Conservation (phyloP, 805 yeast genomes). For the Metschnikowia reukaufii region DNA sequence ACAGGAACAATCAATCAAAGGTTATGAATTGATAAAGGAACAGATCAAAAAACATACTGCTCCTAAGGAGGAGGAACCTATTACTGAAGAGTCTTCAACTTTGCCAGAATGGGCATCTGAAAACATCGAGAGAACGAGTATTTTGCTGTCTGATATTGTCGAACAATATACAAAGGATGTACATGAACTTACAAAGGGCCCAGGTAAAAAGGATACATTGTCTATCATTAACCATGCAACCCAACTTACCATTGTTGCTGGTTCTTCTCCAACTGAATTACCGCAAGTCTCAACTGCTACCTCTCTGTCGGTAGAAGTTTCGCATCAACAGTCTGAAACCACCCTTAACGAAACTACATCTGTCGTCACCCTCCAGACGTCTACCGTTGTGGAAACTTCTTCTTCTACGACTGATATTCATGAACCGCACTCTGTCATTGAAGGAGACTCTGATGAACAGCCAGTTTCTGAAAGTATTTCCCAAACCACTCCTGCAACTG, state of each 20-base stretch:
- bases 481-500: too few species aligned
- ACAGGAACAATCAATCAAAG: conserved; percentile 14
- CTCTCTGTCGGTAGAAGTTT: background rate
- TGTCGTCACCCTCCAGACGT: background rate
- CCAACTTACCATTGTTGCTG: background rate
- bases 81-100: background rate
- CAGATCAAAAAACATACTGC: conserved; percentile 27
- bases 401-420: background rate
- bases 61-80: conserved; percentile 20
- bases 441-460: too few species aligned
- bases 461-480: too few species aligned
- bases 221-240: conserved; percentile 17
- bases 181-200: conserved; percentile 11
- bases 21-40: conserved; percentile 29
- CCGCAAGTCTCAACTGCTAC: background rate
- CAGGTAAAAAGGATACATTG: conserved; percentile 12
- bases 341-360: background rate
- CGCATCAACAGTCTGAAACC: background rate
- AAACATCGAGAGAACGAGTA: conserved; percentile 6
- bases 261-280: background rate
- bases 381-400: background rate
- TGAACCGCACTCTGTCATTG: background rate
- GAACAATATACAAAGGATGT: conserved; percentile 11
- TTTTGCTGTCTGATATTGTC: conserved; percentile 11
- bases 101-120: conserved; percentile 10